A percentile compares a stretch with the other conserved stretches of the same genome.
Conservation (phyloP, 164 flowering plant genomes). For the Santalum album region DNA sequence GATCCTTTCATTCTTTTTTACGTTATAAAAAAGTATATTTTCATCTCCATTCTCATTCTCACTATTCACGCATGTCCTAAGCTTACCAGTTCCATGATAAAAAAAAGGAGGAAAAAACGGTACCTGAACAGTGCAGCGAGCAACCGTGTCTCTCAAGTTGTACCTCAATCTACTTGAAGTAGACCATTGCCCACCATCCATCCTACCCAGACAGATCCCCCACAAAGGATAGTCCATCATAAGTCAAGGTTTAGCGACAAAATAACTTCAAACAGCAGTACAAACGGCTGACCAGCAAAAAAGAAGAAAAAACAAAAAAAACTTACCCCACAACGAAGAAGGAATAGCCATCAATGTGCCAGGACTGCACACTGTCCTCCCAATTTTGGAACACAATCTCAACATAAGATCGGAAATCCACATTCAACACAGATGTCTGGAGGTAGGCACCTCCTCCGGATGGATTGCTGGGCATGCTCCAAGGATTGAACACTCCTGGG, state of each 20-base stretch:
- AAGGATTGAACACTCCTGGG: constrained; percentile 44
- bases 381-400: constrained; percentile 70
- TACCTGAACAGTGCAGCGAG: constrained; percentile 61
- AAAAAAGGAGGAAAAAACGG: background rate
- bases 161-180: constrained; percentile 40
- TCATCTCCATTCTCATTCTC: too few species aligned
- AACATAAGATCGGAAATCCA: constrained; percentile 40
- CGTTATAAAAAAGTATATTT: too few species aligned
- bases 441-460: constrained; percentile 34
- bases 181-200: constrained; percentile 77
- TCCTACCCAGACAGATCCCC: constrained; percentile 22
- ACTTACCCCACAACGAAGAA: constrained; percentile 72
- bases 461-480: constrained; percentile 50
- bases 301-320: too few species aligned
- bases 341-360: constrained; percentile 62
- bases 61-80: too few species aligned
- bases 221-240: background rate
- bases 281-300: too few species aligned
- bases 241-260: too few species aligned
- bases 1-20: too few species aligned
- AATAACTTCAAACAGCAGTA: too few species aligned
- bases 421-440: constrained; percentile 48
- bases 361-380: constrained; percentile 64
- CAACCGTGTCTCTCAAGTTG: constrained; percentile 56
- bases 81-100: too few species aligned